These are phyloP conservation scores for Cyclotella atomus DNA, from an alignment of 108 stramenopile genomes.

Conservation along the genomic window DNA sequence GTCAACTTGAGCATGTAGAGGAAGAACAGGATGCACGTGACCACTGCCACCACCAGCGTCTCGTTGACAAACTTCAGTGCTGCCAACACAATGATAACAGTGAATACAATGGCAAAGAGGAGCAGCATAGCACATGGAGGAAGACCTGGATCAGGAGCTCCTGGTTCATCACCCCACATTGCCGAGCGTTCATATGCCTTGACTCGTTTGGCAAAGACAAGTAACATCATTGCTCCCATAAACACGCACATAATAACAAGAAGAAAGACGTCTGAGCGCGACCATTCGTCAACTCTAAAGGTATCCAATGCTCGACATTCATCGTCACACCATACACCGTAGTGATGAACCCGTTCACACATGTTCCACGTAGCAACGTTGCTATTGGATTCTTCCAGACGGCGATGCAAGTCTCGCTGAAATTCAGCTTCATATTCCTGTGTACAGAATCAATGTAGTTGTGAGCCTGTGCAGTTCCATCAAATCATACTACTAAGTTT, in stretches of 20 bases:
- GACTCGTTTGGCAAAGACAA: conserved; percentile 82
- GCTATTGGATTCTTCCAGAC: conserved; percentile 14
- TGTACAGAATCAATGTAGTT: not conserved
- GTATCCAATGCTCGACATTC: conserved; percentile 78
- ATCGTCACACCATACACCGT: conserved; percentile 86
- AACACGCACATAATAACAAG: conserved; percentile 84
- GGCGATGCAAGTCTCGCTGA: conserved; percentile 36
- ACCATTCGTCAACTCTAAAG: conserved; percentile 85
- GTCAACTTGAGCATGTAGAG: conserved; percentile 92
- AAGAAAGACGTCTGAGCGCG: conserved; percentile 79
- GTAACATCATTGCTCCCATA: conserved; percentile 84
- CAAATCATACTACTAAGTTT: not conserved
- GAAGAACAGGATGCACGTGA: conserved; percentile 82
- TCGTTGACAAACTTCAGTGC: conserved; percentile 84
- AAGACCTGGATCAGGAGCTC: conserved; percentile 59
- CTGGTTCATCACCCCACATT: conserved; percentile 66
- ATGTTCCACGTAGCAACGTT: conserved; percentile 77
- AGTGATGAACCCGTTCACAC: conserved; percentile 80
- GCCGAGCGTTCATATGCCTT: conserved; percentile 61
- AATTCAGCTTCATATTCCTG: conserved; percentile 44
- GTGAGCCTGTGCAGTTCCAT: not conserved
- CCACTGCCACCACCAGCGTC: conserved; percentile 85
- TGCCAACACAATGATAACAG: conserved; percentile 68
- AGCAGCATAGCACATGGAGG: conserved; percentile 74
- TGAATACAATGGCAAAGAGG: conserved; percentile 68